Evolutionary conservation across 306 rosid species (phyloP).

Genomic region (Gastrolobium villosum): DNA sequence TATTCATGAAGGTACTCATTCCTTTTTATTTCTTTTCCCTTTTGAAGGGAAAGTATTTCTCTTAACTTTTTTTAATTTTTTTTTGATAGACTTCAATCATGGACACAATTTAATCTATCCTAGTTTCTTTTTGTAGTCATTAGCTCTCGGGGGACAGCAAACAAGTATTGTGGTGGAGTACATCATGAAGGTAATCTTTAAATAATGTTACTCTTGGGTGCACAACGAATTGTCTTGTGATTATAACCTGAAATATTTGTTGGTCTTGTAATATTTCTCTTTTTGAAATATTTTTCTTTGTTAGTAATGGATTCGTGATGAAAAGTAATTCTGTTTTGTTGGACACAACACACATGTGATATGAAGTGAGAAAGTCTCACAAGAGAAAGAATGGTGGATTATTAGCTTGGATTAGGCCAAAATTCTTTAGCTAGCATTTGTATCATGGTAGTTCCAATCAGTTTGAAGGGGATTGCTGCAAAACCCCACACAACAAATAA

Average conservation of each 20-base stretch:
- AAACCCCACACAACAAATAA: not conserved
- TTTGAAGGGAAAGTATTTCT: not conserved
- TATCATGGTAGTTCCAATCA: slow-evolving; percentile 20
- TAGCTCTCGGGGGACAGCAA: slow-evolving; percentile 95
- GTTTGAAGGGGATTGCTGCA: slow-evolving; percentile 10
- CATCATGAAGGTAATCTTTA: slow-evolving; percentile 88
- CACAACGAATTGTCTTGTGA: slow-evolving; percentile 35
- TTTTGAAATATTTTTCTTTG: not conserved
- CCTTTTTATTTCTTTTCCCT: slow-evolving; percentile 33
- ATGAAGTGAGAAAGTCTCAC: slow-evolving; percentile 4
- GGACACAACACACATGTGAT: slow-evolving; percentile 6
- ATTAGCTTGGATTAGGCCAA: not conserved
- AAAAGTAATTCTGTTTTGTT: slow-evolving; percentile 18
- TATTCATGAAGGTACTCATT: slow-evolving; percentile 87
- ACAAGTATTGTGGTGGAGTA: slow-evolving; percentile 89
- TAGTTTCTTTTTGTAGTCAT: slow-evolving; percentile 65
- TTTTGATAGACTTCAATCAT: slow-evolving; percentile 25
- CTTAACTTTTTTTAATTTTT: not conserved
- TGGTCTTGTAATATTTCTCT: not conserved
- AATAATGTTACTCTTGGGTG: slow-evolving; percentile 47
- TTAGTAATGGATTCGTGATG: slow-evolving; percentile 12
- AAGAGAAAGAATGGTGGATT: slow-evolving; percentile 3
- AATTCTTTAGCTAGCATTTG: not conserved
- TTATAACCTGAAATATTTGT: slow-evolving; percentile 34
- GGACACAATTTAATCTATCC: slow-evolving; percentile 39